Percentiles rank a stretch among this genome's conserved stretches.
These are phyloP conservation scores for Avena insularis DNA, from an alignment of 176 grass and related monocot genomes.

Conservation along the genomic window DNA sequence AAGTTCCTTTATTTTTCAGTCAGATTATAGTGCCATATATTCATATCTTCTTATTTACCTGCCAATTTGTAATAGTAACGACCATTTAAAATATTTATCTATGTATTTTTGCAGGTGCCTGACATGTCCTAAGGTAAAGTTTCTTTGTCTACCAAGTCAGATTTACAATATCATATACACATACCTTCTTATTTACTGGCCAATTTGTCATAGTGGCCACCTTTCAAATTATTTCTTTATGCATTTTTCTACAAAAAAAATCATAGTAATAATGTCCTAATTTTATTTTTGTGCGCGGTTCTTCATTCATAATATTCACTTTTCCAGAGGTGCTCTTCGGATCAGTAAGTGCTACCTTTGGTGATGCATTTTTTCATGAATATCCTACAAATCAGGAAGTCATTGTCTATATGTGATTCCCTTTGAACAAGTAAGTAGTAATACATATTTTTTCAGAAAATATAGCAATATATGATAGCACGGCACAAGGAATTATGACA, in stretches of 20 bases:
- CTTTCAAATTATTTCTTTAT: neutral
- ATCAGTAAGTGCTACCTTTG: neutral
- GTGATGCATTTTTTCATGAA: neutral
- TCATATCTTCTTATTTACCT: too few relatives aligned
- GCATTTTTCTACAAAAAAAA: too few relatives aligned
- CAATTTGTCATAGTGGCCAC: neutral
- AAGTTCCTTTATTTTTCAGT: too few relatives aligned
- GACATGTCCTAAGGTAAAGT: neutral
- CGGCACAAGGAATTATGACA: neutral
- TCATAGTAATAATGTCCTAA: neutral
- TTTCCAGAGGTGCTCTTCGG: neutral
- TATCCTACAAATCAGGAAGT: neutral
- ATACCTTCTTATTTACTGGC: neutral
- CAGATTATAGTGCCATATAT: too few relatives aligned
- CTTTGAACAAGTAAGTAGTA: neutral
- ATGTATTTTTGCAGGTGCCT: neutral
- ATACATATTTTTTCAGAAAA: neutral
- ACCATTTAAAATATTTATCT: too few relatives aligned
- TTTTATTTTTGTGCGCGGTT: neutral
- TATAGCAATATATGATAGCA: neutral
- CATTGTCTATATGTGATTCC: neutral
- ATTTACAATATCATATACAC: neutral
- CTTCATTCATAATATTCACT: neutral
- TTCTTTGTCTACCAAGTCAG: neutral
- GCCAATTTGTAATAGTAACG: too few relatives aligned